Evolutionary conservation across 129 eudicot species (phyloP).

Genomic region (Escallonia herrerae): DNA sequence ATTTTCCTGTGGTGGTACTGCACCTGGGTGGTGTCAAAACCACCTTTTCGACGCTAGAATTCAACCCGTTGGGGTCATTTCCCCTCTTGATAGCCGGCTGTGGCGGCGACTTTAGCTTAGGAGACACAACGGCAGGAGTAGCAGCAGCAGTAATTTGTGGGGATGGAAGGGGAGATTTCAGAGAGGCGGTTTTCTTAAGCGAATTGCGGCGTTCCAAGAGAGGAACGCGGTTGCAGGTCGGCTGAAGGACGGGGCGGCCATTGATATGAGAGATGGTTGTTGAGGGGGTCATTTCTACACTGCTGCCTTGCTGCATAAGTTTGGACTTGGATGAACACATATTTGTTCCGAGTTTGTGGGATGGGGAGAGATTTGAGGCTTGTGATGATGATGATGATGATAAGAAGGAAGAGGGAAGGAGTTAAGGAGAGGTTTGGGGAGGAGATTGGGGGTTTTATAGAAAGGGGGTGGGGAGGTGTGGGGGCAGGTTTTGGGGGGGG

Average conservation of each 20-base stretch:
- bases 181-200: slow-evolving; percentile 31
- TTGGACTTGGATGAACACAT: slow-evolving; percentile 72
- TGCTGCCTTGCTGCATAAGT: slow-evolving; percentile 10
- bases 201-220: slow-evolving; percentile 49
- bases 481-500: slow-evolving; percentile 18
- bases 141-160: not conserved
- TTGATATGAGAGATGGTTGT: slow-evolving; percentile 45
- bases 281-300: slow-evolving; percentile 14
- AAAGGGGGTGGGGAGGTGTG: slow-evolving; percentile 24
- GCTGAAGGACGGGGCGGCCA: slow-evolving; percentile 63
- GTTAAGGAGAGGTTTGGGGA: slow-evolving; percentile 9
- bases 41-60: slow-evolving; percentile 39
- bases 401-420: not conserved
- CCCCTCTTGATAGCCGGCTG: slow-evolving; percentile 47
- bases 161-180: slow-evolving; percentile 8
- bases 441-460: slow-evolving; percentile 4
- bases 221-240: slow-evolving; percentile 49
- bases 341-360: slow-evolving; percentile 9
- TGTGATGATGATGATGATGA: not conserved
- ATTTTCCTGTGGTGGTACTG: not conserved
- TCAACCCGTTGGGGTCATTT: slow-evolving; percentile 23
- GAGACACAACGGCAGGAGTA: slow-evolving; percentile 38
- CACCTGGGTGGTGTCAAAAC: slow-evolving; percentile 14
- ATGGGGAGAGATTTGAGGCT: not conserved
- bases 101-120: slow-evolving; percentile 50